Evolutionary conservation across 768 basidiomycete species (phyloP), one percentile per base, ranked within the genome.

Genomic region (Auricularia sp.): DNA sequence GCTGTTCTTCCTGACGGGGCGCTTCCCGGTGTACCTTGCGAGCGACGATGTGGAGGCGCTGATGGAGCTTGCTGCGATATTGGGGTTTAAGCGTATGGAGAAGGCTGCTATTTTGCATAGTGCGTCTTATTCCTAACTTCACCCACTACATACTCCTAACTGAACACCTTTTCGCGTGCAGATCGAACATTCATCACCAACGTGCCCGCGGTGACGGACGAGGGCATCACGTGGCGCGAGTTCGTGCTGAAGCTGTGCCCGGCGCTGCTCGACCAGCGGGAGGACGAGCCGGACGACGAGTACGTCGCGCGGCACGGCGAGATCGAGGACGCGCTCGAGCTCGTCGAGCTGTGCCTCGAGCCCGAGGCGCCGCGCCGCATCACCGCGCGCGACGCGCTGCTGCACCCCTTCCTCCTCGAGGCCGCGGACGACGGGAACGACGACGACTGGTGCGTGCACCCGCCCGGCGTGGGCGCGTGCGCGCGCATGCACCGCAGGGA

Each of bases 21-120:
- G 96, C 69, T 99, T 98, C 71, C 97, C 97, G 1, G 75, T 98
- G 35, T 94, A 98, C 76, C 90, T 93, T 69, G 93, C 94, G 21
- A 90, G 84, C 70, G 93, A 98, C 70, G 97, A 99, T 72, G 83
- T 87, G 42, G 96, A 99, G 74, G 97, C 95, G 5, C 78, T 98
- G 21, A 90, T 98, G 87, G 97, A 99, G 75, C 88, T 98, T 63
- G 88, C 92, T 16, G 79, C 85, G 11, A 87, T 99, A 54, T 84
- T 97, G 66, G 97, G 97, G 7, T 83, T 83, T 67, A 82, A 80
- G 67, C 82, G 82, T 62, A 91, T 97, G 83, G 96, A 96, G 71
- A 87, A 83, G 71, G 82, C 86, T 43, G 96, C 95, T 0, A 83
- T 88, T 21, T 72, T 98, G 53, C 97, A 99, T 73, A 92, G 96